Evolutionary conservation across 352 stramenopile genomes (phyloP), one percentile per base, ranked within the genome.

Genomic region (Phytophthora crassamura): DNA sequence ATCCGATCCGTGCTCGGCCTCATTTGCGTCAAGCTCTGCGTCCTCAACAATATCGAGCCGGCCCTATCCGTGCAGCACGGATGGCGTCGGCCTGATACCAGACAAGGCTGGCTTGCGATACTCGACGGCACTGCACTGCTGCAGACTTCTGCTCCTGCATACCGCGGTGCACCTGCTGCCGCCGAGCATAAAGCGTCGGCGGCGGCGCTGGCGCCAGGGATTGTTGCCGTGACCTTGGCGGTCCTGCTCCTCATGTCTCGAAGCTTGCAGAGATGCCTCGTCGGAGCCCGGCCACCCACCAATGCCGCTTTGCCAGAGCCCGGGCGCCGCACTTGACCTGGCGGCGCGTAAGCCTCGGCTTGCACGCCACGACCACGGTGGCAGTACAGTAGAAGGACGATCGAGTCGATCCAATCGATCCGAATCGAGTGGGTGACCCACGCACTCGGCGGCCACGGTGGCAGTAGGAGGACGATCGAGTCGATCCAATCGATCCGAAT

Each of bases 241-340:
- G 59, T 55, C 40, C 53, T 57, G 45, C 33, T 40, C 34, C 39
- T 55, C 63, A 67, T 70, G 66, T 67, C 60, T 63, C 55, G 25
- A 59, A 43, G 20, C 35, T 70, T 70, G 53, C 59, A 74, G 60
- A 74, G 66, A 63, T 54, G 51, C 8, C 36, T 49, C 52, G 36
- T 57, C 45, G 18, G 25, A 20, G 39, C 34, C 11, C 35, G 16
- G 50, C 57, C 65, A 68, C 59, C 65, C 53, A 74, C 43, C 52
- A 69, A 59, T n/a, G 38, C 41, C 12, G 36, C 38, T 63, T 67
- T 34, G 49, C 36, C 30, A 71, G 45, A 71, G 56, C 22, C 38
- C n/a, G 50, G 48, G 30, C 48, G 28, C 40, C 22, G 40, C 39
- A 61, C 39, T 66, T 61, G 55, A 70, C 55, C 55, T 32, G 20